Conservation (phyloP, 106 monocot species). For the Dactylorhiza incarnata region DNA sequence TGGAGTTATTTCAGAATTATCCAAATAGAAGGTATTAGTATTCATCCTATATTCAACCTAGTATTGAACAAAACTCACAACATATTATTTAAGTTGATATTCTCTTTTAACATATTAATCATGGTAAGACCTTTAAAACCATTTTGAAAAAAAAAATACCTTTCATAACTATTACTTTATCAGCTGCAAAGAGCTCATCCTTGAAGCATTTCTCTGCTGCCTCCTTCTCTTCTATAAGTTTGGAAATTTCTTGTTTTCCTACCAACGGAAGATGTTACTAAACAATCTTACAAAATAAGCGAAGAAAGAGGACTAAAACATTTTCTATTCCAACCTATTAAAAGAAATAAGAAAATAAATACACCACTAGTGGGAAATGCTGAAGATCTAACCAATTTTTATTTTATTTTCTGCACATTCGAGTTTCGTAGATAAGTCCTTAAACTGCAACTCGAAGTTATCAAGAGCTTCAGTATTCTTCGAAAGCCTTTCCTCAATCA, state of each 20-base stretch:
- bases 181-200: slow-evolving; percentile 28
- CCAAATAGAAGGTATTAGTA: background rate
- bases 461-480: slow-evolving; percentile 59
- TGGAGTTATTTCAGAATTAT: background rate
- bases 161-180: slow-evolving; percentile 45
- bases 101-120: background rate
- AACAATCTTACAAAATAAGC: background rate
- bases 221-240: slow-evolving; percentile 56
- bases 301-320: background rate
- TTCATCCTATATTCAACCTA: background rate
- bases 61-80: background rate
- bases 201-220: slow-evolving; percentile 41
- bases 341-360: background rate
- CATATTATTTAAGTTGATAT: background rate
- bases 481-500: slow-evolving; percentile 57
- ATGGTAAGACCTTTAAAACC: background rate
- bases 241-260: slow-evolving; percentile 60
- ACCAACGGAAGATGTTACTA: background rate
- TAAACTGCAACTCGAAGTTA: slow-evolving; percentile 43
- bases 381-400: slow-evolving; percentile 37
- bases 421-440: slow-evolving; percentile 48
- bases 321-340: background rate
- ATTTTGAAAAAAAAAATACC: slow-evolving; percentile 32
- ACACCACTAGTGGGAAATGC: background rate
- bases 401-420: slow-evolving; percentile 47